Base-by-base conservation (phyloP, 345 rosid species). In the Eutrema yunnanense region DNA sequence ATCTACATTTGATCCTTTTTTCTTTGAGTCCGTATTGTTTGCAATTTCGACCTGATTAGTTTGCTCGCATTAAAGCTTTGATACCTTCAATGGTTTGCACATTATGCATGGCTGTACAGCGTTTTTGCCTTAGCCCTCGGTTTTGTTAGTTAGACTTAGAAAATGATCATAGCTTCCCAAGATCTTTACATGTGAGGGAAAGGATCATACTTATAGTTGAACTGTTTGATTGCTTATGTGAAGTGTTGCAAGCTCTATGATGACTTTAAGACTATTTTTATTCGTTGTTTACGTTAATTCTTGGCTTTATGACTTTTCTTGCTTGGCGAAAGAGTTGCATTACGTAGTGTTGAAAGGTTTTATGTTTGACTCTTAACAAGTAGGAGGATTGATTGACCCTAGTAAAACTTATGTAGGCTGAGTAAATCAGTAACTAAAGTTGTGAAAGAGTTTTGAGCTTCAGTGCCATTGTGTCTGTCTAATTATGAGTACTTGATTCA, bases 401-500 rank as follows among this genome's bases (percentile, higher is more conserved):
- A 41, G 14, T 33, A 10, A 58, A 50, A 32, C 69, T 61, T 40
- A 14, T 29, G 5, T 55, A 13, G 56, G 27, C 9, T 26, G 46
- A 33, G 43, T 49, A 1, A 71, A 56, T 49, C 16, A 55, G 72
- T 71, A 50, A 42, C 30, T 42, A 63, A 62, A 71, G 54, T 33
- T 30, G 64, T 32, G 52, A 36, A 27, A 62, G 74, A 75, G 61
- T 63, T 69, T 55, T 69, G 53, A 75, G 71, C 52, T 75, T 55
- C 0, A 76, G 62, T 75, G 57, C 11, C 70, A 38, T 54, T 69
- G 76, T 27, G 67, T 51, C 57, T 46, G 58, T 71, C 80, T 77
- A 71, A 77, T 65, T 71, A 52, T 16, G 78, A 82, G 67, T 83
- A 83, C 86, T 86, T 94, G 90, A 81, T 91, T 90, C 88, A 85